Evolutionary conservation across 352 stramenopile species (phyloP), one percentile per base, ranked within the genome.

Genomic region (Phytopythium sindhum): DNA sequence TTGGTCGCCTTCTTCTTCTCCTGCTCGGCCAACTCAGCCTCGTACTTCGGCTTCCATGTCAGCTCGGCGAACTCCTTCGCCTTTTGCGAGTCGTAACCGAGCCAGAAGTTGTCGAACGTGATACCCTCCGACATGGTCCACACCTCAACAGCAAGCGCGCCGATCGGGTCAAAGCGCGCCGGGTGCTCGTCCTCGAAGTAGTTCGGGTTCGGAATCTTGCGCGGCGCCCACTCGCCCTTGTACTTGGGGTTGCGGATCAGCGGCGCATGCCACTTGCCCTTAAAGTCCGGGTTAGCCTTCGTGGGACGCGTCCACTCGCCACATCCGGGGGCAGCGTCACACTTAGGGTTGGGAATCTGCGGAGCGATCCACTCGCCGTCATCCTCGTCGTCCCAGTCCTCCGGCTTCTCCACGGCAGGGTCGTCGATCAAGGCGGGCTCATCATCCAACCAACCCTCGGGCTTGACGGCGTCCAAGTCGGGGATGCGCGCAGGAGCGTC

Each of bases 311-410:
- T 77, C 95, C 95, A 98, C 66, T 88, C 69, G n/a, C 95, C 95
- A 63, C 93, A 98, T n/a, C 94, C 94, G 55, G 84, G 84, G 14
- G 80, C 86, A 0, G 73, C 54, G 1, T 80, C 78, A 56, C 93
- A 98, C 63, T 90, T 91, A 1, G 93, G 91, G 72, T 98, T 98
- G 1, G 78, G 64, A 35, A 98, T 86, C 73, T 91, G 72, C n/a
- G 88, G 90, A 10, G 89, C 66, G 28, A 98, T 74, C 74, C 88
- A 98, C 31, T 97, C 84, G 21, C 93, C 93, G 41, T 98, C 92
- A 52, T 97, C 81, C 58, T 97, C 90, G 57, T 98, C 94, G 48
- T 98, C 93, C 94, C 94, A 98, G 73, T 98, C 94, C 56, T 97
- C 86, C 1, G 94, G 94, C 61, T 96, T 96, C 2, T 64, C 29